These are phyloP conservation scores for Cucurbita pepo DNA, from an alignment of 306 rosid species.

Conservation along the genomic window DNA sequence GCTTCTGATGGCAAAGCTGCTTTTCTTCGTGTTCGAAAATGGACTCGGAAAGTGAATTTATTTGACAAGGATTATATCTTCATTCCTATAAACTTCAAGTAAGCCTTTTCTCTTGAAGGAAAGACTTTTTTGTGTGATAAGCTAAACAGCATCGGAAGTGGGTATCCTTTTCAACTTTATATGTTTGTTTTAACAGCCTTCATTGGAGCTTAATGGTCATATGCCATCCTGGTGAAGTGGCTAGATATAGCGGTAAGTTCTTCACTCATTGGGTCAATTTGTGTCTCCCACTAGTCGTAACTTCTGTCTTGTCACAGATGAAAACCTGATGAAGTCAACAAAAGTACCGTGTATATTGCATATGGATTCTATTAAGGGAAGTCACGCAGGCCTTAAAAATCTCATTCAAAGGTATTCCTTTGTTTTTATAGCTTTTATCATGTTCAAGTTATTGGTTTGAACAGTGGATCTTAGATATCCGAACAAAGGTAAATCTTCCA, in stretches of 20 bases:
- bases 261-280: neutral
- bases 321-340: constrained; percentile 25
- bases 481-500: neutral
- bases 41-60: constrained; percentile 87
- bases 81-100: constrained; percentile 92
- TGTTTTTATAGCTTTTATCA: constrained; percentile 5
- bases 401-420: constrained; percentile 69
- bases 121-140: neutral
- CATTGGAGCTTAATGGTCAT: constrained; percentile 92
- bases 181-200: constrained; percentile 41
- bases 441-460: neutral
- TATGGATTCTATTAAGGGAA: constrained; percentile 97
- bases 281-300: constrained; percentile 8
- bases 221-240: constrained; percentile 81
- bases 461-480: neutral
- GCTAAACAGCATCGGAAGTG: neutral
- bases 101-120: constrained; percentile 8
- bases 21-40: constrained; percentile 86
- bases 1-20: constrained; percentile 85
- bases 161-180: neutral
- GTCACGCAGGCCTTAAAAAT: constrained; percentile 70
- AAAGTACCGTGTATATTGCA: constrained; percentile 81
- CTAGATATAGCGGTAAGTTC: constrained; percentile 45
- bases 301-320: constrained; percentile 37
- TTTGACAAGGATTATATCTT: constrained; percentile 84